These are phyloP conservation scores for Fusarium verrucosum DNA, from an alignment of 2,329 filamentous ascomycete species.

Conservation along the genomic window DNA sequence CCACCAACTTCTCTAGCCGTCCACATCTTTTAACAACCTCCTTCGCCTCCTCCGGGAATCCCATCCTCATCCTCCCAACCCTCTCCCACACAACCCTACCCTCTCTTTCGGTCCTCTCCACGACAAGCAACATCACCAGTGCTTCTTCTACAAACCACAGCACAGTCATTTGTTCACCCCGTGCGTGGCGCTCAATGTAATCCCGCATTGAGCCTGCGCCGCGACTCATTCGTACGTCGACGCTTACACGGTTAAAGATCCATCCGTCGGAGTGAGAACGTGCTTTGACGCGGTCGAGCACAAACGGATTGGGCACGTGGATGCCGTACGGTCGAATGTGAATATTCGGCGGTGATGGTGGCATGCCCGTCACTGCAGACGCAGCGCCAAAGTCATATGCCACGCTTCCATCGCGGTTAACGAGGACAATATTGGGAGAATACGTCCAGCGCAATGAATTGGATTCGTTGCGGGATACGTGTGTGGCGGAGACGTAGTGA, in stretches of 20 bases:
- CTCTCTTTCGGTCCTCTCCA: conserved; percentile 42
- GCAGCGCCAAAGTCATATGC: conserved; percentile 47
- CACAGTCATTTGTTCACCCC: conserved; percentile 50
- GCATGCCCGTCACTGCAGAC: conserved; percentile 10
- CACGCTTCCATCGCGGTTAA: conserved; percentile 44
- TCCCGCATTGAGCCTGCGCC: conserved; percentile 44
- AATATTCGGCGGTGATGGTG: conserved; percentile 36
- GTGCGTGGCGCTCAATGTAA: conserved; percentile 48
- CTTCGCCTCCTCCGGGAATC: conserved; percentile 47
- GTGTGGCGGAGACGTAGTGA: conserved; percentile 50
- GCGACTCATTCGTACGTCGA: conserved; percentile 48
- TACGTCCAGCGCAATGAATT: conserved; percentile 48
- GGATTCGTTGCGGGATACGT: conserved; percentile 47
- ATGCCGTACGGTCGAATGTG: conserved; percentile 44
- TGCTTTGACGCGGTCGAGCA: conserved; percentile 49
- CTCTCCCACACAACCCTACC: conserved; percentile 45
- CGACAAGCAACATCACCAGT: conserved; percentile 48
- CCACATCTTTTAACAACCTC: conserved; percentile 47
- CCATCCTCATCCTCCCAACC: conserved; percentile 50
- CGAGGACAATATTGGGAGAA: conserved; percentile 47
- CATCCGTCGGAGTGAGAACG: conserved; percentile 46
- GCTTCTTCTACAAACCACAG: conserved; percentile 51
- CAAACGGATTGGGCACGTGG: conserved; percentile 48
- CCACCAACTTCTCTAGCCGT: conserved; percentile 46
- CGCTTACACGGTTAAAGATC: conserved; percentile 50